A percentile compares a stretch with the other conserved stretches of the same genome.
phyloP scores from a whole-genome alignment of 2,329 filamentous ascomycete genomes.

The Aspergillus sp. region DNA sequence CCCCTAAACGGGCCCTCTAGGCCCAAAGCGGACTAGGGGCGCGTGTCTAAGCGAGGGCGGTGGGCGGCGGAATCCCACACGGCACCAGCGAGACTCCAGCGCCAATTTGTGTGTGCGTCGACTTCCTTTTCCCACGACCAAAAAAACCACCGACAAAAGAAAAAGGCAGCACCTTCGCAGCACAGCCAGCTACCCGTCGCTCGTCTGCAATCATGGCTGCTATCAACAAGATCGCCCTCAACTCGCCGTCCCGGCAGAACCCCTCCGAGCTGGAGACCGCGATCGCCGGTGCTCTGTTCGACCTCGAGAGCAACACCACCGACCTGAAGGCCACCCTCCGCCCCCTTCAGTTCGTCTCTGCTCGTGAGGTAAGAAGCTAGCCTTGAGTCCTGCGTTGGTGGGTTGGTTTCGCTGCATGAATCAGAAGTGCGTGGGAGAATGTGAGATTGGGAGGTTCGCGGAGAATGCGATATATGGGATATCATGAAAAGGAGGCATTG shows the following conservation, averaged over 20 bases:
- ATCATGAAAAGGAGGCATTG: neutral
- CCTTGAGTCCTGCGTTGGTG: conserved; percentile 7
- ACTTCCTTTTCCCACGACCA: conserved; percentile 24
- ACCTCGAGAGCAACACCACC: conserved; percentile 98
- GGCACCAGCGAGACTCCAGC: conserved; percentile 4
- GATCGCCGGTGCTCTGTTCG: conserved; percentile 96
- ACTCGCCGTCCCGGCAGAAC: conserved; percentile 93
- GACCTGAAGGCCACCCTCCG: conserved; percentile 96
- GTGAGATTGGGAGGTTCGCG: neutral
- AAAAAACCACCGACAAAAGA: conserved; percentile 25
- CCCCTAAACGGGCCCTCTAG: conserved; percentile 27
- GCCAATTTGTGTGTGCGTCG: conserved; percentile 19
- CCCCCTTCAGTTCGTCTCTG: conserved; percentile 97
- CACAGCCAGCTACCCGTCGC: conserved; percentile 38
- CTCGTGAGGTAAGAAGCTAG: conserved; percentile 85
- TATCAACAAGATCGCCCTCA: conserved; percentile 97
- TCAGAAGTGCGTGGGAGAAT: neutral
- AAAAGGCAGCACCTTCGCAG: conserved; percentile 33
- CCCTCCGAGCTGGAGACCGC: conserved; percentile 96
- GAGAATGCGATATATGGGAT: neutral
- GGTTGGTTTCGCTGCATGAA: neutral
- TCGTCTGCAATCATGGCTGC: conserved; percentile 64
- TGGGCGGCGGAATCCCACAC: conserved; percentile 28
- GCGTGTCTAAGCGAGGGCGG: conserved; percentile 32
- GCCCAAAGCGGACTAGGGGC: conserved; percentile 20